Conservation (phyloP, 768 basidiomycete species). For the Lactifluus hygrophoroides region DNA sequence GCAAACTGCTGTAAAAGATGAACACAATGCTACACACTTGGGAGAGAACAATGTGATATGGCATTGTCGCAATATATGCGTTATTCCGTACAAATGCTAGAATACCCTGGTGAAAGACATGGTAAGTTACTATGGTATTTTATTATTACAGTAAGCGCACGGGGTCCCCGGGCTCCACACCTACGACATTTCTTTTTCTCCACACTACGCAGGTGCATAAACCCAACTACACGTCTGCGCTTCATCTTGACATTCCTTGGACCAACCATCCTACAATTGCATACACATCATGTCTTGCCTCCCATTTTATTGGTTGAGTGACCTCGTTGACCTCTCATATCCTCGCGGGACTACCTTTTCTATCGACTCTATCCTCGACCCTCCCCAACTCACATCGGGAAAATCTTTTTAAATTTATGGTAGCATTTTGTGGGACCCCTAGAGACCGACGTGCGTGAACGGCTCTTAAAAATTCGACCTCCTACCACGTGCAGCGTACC, state of each 20-base stretch:
- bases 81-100: too few species aligned
- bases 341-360: slow-evolving; percentile 9
- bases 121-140: too few species aligned
- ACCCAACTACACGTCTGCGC: neutral
- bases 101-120: too few species aligned
- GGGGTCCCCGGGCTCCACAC: neutral
- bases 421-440: slow-evolving; percentile 80
- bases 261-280: neutral
- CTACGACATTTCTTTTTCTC: neutral
- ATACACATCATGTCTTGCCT: neutral
- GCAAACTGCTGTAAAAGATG: too few species aligned
- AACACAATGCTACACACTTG: too few species aligned
- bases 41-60: too few species aligned
- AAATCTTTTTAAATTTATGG: slow-evolving; percentile 51
- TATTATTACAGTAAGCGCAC: too few species aligned
- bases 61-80: too few species aligned
- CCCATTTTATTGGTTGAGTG: neutral
- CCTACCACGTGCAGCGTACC: slow-evolving; percentile 58
- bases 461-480: slow-evolving; percentile 59
- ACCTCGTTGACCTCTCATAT: neutral
- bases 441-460: slow-evolving; percentile 41
- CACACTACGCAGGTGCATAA: slow-evolving; percentile 1
- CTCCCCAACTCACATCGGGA: slow-evolving; percentile 85
- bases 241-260: neutral
- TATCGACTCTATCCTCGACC: slow-evolving; percentile 36